phyloP scores from a whole-genome alignment of 352 stramenopile species.

The Phytophthora brassicae region DNA sequence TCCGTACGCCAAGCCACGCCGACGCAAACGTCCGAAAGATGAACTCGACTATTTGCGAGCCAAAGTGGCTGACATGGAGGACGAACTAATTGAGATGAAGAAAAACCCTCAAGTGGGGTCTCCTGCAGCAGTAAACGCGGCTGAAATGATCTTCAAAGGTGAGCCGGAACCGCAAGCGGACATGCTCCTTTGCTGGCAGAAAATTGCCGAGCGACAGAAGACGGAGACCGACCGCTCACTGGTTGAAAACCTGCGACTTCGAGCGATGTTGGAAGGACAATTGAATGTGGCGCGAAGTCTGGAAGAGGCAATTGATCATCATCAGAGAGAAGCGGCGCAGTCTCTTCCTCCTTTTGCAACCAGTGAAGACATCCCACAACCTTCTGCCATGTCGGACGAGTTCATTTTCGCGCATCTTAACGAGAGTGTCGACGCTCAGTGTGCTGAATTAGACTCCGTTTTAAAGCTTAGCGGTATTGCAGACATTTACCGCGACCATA shows the following conservation, averaged over 20 bases:
- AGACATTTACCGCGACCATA: constrained; percentile 24
- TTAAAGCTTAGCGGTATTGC: constrained; percentile 23
- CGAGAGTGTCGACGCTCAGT: constrained; percentile 27
- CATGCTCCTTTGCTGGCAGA: constrained; percentile 30
- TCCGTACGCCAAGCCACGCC: constrained; percentile 27
- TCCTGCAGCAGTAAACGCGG: constrained; percentile 7
- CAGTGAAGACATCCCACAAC: not conserved
- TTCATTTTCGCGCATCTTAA: constrained; percentile 27
- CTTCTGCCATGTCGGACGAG: constrained; percentile 15
- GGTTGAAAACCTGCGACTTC: constrained; percentile 34
- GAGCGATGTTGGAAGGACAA: constrained; percentile 34
- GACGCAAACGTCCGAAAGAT: constrained; percentile 40
- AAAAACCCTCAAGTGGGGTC: constrained; percentile 12
- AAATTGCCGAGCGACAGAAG: constrained; percentile 34
- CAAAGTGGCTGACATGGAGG: constrained; percentile 37
- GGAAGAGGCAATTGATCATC: constrained; percentile 35
- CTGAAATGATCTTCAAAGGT: constrained; percentile 15
- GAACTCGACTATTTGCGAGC: constrained; percentile 40
- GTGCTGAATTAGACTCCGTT: constrained; percentile 21
- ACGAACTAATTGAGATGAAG: constrained; percentile 23
- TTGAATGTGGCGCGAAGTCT: constrained; percentile 34
- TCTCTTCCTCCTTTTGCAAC: constrained; percentile 4
- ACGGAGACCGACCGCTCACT: constrained; percentile 27
- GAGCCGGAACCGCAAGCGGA: constrained; percentile 3
- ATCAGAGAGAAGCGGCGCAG: constrained; percentile 30